These are phyloP conservation scores for Prunus campanulata DNA, from an alignment of 306 rosid genomes.

Conservation along the genomic window DNA sequence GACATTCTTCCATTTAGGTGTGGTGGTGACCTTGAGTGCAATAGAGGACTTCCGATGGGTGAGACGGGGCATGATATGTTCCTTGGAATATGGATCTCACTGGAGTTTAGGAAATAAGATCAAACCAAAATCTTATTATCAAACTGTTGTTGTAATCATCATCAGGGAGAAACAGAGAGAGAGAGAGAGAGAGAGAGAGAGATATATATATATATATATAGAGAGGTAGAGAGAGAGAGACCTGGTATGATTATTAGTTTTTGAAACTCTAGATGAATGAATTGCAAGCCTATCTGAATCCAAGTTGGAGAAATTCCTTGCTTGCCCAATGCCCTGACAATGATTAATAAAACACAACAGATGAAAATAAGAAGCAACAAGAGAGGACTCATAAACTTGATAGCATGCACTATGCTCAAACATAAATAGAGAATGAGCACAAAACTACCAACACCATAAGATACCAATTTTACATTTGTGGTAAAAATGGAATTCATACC, in stretches of 20 bases:
- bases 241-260: constrained; percentile 65
- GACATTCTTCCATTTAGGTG: constrained; percentile 85
- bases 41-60: constrained; percentile 97
- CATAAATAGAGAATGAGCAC: not conserved
- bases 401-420: not conserved
- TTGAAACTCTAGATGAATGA: constrained; percentile 89
- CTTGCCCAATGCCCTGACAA: constrained; percentile 72
- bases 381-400: not conserved
- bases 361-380: not conserved
- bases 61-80: constrained; percentile 97
- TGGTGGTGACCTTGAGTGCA: constrained; percentile 89
- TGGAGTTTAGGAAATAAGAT: constrained; percentile 44
- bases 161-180: not conserved
- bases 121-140: constrained; percentile 23
- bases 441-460: not conserved
- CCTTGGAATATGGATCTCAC: constrained; percentile 76
- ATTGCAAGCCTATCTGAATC: constrained; percentile 83
- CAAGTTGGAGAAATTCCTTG: constrained; percentile 50
- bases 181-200: constrained; percentile 15
- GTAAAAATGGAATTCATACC: constrained; percentile 23
- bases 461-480: no score
- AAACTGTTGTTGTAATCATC: constrained; percentile 4
- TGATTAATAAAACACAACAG: not conserved
- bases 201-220: no score
- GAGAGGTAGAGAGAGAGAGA: constrained; percentile 37